Evolutionary conservation across 1,139 yeast genomes (phyloP).

Genomic region (Pneumocystis wakefieldiae): DNA sequence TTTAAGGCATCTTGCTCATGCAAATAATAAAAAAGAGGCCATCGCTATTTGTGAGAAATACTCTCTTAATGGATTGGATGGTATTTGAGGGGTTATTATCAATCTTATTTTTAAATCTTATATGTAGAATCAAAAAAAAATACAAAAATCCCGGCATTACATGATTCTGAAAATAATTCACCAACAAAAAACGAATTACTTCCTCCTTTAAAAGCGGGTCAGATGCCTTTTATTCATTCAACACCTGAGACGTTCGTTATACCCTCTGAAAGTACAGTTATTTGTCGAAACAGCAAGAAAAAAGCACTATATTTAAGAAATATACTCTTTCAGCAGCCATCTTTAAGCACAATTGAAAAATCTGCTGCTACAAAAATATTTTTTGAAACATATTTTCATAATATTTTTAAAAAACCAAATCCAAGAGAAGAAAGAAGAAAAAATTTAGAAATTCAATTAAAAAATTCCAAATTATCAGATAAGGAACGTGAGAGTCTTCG

Average conservation of each 20-base stretch:
- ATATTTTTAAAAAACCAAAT: slow-evolving; percentile 7
- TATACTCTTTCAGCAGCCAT: slow-evolving; percentile 1
- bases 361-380: slow-evolving; percentile 7
- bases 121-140: neutral
- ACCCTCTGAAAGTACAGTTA: neutral
- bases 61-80: neutral
- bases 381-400: slow-evolving; percentile 8
- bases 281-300: neutral
- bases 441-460: slow-evolving; percentile 5
- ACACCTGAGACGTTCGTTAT: neutral
- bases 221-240: neutral
- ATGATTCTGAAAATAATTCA: neutral
- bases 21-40: neutral
- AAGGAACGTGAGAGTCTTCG: slow-evolving; percentile 3
- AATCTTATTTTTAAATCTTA: neutral
- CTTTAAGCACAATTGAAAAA: slow-evolving; percentile 7
- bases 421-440: slow-evolving; percentile 4
- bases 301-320: neutral
- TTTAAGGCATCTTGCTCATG: neutral
- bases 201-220: neutral
- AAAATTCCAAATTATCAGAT: slow-evolving; percentile 1
- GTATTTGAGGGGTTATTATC: neutral
- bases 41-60: neutral
- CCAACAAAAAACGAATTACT: neutral
- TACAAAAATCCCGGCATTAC: neutral